phyloP scores from a whole-genome alignment of 2,329 filamentous ascomycete genomes.

The Cercospora sesami region DNA sequence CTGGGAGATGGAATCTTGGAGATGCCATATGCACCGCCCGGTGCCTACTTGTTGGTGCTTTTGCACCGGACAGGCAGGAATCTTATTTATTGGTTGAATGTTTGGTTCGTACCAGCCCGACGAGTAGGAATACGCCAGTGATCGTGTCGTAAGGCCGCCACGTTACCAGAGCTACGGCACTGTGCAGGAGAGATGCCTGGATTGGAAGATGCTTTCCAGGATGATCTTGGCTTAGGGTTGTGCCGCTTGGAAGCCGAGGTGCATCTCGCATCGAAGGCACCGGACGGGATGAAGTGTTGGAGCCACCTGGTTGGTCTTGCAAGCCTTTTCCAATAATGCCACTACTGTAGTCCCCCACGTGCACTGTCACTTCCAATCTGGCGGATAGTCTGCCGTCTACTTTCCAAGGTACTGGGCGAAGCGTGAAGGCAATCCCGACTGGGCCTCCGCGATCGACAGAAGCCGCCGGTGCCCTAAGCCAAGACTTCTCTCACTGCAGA shows the following conservation, averaged over 20 bases:
- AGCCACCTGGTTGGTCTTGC: neutral
- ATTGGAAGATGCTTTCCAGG: neutral
- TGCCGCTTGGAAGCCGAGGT: neutral
- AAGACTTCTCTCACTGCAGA: neutral
- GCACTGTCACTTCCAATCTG: neutral
- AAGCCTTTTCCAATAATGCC: neutral
- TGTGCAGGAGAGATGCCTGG: neutral
- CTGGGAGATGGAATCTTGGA: conserved; percentile 15
- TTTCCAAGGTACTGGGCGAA: neutral
- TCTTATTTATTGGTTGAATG: neutral
- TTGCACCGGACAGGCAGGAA: neutral
- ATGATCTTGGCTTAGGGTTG: neutral
- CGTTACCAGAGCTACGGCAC: neutral
- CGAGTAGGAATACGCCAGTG: neutral
- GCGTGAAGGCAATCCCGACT: neutral
- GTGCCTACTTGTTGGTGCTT: neutral
- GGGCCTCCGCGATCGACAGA: too few species aligned
- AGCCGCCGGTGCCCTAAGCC: neutral
- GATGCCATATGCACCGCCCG: conserved; percentile 10
- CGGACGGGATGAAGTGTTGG: neutral
- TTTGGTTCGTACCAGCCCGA: neutral
- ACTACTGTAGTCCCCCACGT: neutral
- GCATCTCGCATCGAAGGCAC: neutral
- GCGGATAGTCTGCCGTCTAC: neutral
- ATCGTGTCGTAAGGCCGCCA: neutral